phyloP scores from a whole-genome alignment of 495 filamentous ascomycete genomes.

The Neurospora sp. region DNA sequence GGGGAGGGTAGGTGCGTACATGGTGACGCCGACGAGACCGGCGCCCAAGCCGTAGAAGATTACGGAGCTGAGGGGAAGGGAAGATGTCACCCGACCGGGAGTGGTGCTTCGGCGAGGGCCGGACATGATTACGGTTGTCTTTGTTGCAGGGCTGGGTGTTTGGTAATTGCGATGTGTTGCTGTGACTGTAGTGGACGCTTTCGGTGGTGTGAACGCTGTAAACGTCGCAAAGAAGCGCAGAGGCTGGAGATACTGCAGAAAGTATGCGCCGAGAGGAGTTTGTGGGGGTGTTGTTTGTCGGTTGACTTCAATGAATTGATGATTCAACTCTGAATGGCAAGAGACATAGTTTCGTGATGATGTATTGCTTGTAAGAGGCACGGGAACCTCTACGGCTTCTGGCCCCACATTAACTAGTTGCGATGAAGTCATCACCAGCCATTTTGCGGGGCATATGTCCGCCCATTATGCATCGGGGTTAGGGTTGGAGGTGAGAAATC shows the following conservation, averaged over 20 bases:
- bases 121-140: background rate
- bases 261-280: background rate
- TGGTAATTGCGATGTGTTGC: background rate
- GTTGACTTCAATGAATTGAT: background rate
- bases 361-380: background rate
- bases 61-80: background rate
- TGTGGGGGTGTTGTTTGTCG: background rate
- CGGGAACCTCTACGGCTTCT: background rate
- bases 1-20: background rate
- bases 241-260: background rate
- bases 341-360: background rate
- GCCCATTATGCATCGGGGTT: background rate
- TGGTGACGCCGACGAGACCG: conserved; percentile 8
- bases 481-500: background rate
- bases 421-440: background rate
- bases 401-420: background rate
- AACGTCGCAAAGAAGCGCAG: background rate
- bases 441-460: background rate
- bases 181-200: background rate
- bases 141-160: background rate
- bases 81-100: background rate
- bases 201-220: background rate
- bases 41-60: conserved; percentile 4
- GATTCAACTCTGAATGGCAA: background rate
- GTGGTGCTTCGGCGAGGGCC: background rate